phyloP scores from a whole-genome alignment of 257 asterid species.

The Anisodus acutangulus region DNA sequence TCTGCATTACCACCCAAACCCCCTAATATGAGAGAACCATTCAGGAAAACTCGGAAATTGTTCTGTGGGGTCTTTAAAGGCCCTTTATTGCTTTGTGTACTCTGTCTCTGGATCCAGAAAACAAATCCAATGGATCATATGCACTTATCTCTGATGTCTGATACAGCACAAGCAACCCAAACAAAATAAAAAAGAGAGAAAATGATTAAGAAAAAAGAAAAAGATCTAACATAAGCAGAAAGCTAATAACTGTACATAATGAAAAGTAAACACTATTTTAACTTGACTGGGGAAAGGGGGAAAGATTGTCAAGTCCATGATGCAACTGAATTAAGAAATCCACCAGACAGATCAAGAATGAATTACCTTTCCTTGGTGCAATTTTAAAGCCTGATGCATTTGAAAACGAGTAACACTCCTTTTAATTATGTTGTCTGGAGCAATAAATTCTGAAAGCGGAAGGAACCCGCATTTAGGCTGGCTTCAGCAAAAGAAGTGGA shows the following conservation, averaged over 20 bases:
- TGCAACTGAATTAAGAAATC: conserved; percentile 27
- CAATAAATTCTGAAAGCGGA: conserved; percentile 75
- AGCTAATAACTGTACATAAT: not conserved
- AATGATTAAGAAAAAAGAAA: conserved; percentile 21
- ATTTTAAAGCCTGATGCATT: conserved; percentile 90
- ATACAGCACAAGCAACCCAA: too few relatives aligned
- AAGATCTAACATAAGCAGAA: not conserved
- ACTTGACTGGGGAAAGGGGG: not conserved
- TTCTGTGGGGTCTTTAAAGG: conserved; percentile 93
- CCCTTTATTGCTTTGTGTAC: too few relatives aligned
- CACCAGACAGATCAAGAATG: not conserved
- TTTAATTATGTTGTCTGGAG: conserved; percentile 68
- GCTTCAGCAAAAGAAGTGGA: conserved; percentile 37
- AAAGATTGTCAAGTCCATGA: not conserved
- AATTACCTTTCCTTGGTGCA: conserved; percentile 68
- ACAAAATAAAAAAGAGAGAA: not conserved
- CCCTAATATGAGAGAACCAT: conserved; percentile 79
- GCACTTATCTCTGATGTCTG: too few relatives aligned
- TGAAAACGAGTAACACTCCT: conserved; percentile 71
- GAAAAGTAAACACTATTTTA: not conserved
- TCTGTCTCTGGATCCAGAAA: too few relatives aligned
- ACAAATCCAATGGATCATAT: too few relatives aligned
- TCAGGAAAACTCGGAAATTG: conserved; percentile 89
- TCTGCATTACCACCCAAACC: conserved; percentile 71
- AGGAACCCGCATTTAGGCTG: conserved; percentile 97